Evolutionary conservation across 768 basidiomycete genomes (phyloP).

Genomic region (Tylopilus subfusipes): DNA sequence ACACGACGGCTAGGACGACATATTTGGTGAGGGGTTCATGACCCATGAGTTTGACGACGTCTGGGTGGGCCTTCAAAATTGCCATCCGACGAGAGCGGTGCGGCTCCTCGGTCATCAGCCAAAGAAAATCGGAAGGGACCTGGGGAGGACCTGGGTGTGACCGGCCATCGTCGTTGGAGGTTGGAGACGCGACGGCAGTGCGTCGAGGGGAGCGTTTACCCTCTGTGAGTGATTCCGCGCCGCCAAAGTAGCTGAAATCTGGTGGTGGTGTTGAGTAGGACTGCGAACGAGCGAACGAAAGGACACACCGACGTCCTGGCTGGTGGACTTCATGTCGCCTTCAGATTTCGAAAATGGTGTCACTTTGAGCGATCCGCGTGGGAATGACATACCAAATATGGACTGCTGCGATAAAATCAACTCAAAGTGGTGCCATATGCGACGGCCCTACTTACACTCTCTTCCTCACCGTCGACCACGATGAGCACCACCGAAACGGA

Average conservation of each 20-base stretch:
- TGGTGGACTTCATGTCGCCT: conserved; percentile 14
- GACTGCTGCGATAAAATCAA: conserved; percentile 11
- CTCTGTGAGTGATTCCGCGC: conserved; percentile 71
- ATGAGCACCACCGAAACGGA: conserved; percentile 20
- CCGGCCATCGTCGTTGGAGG: conserved; percentile 37
- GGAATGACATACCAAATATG: conserved; percentile 23
- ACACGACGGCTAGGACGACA: conserved; percentile 78
- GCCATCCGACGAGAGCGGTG: conserved; percentile 83
- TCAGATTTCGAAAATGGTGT: neutral
- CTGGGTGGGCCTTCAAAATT: conserved; percentile 93
- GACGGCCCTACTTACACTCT: too few species aligned
- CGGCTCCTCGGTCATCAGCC: conserved; percentile 98
- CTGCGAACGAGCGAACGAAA: neutral
- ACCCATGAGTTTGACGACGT: conserved; percentile 97
- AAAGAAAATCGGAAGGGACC: conserved; percentile 85
- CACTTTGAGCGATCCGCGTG: conserved; percentile 15
- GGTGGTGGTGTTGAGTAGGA: neutral
- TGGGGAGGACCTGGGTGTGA: conserved; percentile 54
- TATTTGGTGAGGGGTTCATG: conserved; percentile 90
- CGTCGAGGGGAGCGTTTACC: conserved; percentile 50
- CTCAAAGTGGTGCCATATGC: conserved; percentile 28
- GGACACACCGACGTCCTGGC: conserved; percentile 20
- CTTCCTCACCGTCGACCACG: conserved; percentile 2
- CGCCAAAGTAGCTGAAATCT: conserved; percentile 83
- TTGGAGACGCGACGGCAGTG: conserved; percentile 43